These are phyloP conservation scores for Zizania latifolia DNA, from an alignment of 176 grass and related monocot species.

Conservation along the genomic window DNA sequence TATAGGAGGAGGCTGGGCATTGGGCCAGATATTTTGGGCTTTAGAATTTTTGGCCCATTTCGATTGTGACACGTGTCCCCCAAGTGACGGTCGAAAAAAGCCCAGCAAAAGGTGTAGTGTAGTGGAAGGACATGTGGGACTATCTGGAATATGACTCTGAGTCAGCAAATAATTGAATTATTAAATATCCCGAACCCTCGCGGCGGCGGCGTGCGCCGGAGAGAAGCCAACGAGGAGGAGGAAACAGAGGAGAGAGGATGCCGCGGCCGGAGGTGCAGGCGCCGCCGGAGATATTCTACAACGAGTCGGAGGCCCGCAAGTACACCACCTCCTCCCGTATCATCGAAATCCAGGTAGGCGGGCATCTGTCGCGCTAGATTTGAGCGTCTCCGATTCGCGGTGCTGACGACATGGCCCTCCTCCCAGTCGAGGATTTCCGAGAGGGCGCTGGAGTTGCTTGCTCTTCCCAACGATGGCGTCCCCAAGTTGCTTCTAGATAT, in stretches of 20 bases:
- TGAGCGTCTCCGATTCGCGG: not conserved
- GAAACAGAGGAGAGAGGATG: conserved; percentile 31
- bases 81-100: too few relatives aligned
- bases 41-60: not conserved
- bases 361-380: not conserved
- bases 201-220: not conserved
- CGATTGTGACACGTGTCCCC: not conserved
- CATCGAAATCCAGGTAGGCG: conserved; percentile 83
- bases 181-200: too few relatives aligned
- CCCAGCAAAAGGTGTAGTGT: not conserved
- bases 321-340: conserved; percentile 98
- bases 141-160: too few relatives aligned
- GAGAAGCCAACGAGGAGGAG: not conserved
- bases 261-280: conserved; percentile 86
- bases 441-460: conserved; percentile 85
- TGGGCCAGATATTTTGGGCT: not conserved
- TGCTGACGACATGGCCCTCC: not conserved
- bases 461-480: conserved; percentile 65
- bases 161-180: too few relatives aligned
- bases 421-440: conserved; percentile 80
- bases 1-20: conserved; percentile 11
- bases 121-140: not conserved
- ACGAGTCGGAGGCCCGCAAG: conserved; percentile 85
- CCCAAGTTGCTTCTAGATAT: conserved; percentile 89
- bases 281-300: conserved; percentile 96